Base-by-base conservation (phyloP, 768 basidiomycete genomes). In the Punctularia strigosozonata region DNA sequence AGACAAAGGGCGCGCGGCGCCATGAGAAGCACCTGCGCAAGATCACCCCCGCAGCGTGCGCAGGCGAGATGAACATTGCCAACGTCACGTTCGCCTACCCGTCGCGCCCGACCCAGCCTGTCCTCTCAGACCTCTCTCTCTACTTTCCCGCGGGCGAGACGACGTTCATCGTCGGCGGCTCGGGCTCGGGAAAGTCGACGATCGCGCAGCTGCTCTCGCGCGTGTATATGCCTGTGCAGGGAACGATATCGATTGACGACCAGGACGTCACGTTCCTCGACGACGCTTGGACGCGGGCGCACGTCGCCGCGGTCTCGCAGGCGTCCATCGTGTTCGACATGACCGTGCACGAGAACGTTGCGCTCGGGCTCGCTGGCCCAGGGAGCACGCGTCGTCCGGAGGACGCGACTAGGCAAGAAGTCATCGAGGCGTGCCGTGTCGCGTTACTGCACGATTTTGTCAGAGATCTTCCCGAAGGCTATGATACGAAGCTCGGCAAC, bases 381-480 rank as follows among this genome's bases (percentile, higher is more conserved):
- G 59, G 52, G 23, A 56, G 55, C 46, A 48, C 53, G 15, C 56
- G 67, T 22, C 46, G 52, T 3, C 66, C 67, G 1, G 60, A 68
- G 39, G 66, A 73, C 18, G 79, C 78, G 15, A 71, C 71, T 1
- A 60, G 76, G 25, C 61, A 65, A 14, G 80, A 90, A 54, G 86
- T 98, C 2, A 69, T 80, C 31, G 71, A 76, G 13, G 92, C 89
- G 0, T 92, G 90, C 51, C 65, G 73, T n/a, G 75, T 74, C 6
- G 89, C 89, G 0, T 66, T 94, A 54, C 67, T 97, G 47, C 83
- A 94, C 48, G 86, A 88, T 37, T 99, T 92, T 57, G 69, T 95
- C 4, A 58, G 63, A 13, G 84, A 80, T 39, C 61, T 98, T n/a
- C 88, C 87, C 0, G 69, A 80, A 3, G 89, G 90, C 1, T 97